Conservation (phyloP, 768 basidiomycete genomes). For the Tricholomella constricta region DNA sequence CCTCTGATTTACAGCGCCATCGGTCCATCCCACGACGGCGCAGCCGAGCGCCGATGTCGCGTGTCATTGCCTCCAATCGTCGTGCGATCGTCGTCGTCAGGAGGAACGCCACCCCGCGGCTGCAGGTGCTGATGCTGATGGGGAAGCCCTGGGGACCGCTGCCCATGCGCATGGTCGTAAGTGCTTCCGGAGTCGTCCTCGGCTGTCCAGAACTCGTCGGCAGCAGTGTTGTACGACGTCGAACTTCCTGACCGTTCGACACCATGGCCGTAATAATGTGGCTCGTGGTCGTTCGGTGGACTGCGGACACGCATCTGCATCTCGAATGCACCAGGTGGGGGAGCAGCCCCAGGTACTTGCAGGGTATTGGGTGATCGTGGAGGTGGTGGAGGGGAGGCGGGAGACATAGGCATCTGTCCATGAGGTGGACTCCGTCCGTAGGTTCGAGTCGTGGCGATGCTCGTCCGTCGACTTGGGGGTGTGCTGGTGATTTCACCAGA, state of each 20-base stretch:
- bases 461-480: constrained; percentile 43
- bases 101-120: background rate
- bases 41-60: constrained; percentile 20
- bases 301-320: constrained; percentile 24
- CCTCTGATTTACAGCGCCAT: constrained; percentile 39
- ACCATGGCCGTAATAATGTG: constrained; percentile 11
- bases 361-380: constrained; percentile 19
- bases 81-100: constrained; percentile 29
- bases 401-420: constrained; percentile 27
- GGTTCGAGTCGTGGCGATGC: constrained; percentile 33
- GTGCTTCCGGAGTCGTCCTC: constrained; percentile 17
- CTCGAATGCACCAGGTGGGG: constrained; percentile 12
- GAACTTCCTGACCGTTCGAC: constrained; percentile 38
- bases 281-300: constrained; percentile 24
- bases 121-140: background rate
- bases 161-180: background rate
- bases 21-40: constrained; percentile 41
- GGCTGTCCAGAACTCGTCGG: constrained; percentile 42
- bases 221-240: constrained; percentile 46
- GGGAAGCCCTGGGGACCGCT: background rate
- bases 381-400: constrained; percentile 26
- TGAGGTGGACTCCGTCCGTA: constrained; percentile 18
- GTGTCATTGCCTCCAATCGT: constrained; percentile 26
- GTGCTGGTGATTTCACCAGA: constrained; percentile 47
- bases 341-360: constrained; percentile 13